Evolutionary conservation across 495 filamentous ascomycete species (phyloP).

Genomic region (Penicillium coprophilum): DNA sequence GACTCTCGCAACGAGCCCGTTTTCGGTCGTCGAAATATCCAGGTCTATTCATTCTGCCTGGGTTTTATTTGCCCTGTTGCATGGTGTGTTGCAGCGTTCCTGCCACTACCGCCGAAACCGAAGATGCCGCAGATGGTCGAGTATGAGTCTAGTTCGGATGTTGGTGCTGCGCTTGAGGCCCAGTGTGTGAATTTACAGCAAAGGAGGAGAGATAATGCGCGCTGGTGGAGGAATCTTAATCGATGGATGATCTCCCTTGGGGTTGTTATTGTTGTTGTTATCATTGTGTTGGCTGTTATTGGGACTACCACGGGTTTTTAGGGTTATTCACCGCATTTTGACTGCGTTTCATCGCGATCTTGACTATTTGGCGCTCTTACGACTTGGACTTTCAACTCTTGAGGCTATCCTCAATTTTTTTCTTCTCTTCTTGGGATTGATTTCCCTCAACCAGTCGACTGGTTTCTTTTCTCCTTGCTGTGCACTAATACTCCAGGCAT

Average conservation of each 20-base stretch:
- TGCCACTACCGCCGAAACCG: slow-evolving; percentile 69
- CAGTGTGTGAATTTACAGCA: slow-evolving; percentile 53
- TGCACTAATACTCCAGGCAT: slow-evolving; percentile 7
- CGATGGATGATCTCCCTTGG: slow-evolving; percentile 81
- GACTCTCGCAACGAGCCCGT: slow-evolving; percentile 58
- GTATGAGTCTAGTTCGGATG: slow-evolving; percentile 30
- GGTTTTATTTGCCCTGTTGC: slow-evolving; percentile 86
- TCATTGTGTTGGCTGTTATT: slow-evolving; percentile 63
- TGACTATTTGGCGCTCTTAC: slow-evolving; percentile 14
- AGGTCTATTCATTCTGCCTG: slow-evolving; percentile 82
- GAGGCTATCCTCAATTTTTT: not conserved
- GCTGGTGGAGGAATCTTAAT: slow-evolving; percentile 93
- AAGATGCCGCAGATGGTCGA: slow-evolving; percentile 28
- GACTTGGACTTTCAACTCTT: slow-evolving; percentile 16
- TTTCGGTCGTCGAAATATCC: slow-evolving; percentile 69
- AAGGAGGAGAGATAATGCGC: slow-evolving; percentile 71
- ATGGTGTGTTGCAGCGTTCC: slow-evolving; percentile 82
- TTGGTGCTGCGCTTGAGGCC: slow-evolving; percentile 48
- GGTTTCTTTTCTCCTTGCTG: slow-evolving; percentile 2
- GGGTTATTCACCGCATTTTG: not conserved
- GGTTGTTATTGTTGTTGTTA: slow-evolving; percentile 69
- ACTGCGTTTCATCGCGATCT: not conserved
- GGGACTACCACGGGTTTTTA: slow-evolving; percentile 49
- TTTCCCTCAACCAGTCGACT: not conserved
- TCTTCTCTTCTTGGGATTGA: slow-evolving; percentile 2